Base-by-base conservation (phyloP, 2,329 filamentous ascomycete genomes). In the Geoglossum cookeanum region DNA sequence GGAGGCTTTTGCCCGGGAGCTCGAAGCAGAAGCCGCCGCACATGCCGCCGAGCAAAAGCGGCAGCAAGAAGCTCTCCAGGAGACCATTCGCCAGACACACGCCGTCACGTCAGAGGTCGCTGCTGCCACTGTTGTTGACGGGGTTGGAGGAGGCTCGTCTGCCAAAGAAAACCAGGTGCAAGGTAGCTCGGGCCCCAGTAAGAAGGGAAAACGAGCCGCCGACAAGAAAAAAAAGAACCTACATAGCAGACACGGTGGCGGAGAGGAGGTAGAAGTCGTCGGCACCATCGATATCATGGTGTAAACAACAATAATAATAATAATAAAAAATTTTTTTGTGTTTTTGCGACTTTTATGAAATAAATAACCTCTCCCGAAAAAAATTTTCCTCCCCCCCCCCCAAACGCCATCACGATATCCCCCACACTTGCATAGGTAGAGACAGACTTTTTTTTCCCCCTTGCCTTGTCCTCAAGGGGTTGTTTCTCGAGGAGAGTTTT, bases 41-140 rank as follows among this genome's bases (percentile, higher is more conserved):
- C 72, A 75, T 27, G 72, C 74, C 57, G 69, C 71, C 0, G 70
- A 72, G 63, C 67, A 71, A 63, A 70, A 75, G 64, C 73, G 71
- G 59, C 71, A 69, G 56, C 70, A 68, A 37, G 75, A 74, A 62
- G 74, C 17, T 8, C 30, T 37, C 8, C 39, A 59, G 15, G 56
- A 45, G 15, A 53, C 22, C 37, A n/a, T 53, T 51, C 55, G 49
- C 32, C 47, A 53, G 29, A 54, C 49, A 55, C 44, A 53, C 33
- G 45, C 45, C 22, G 39, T 30, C 22, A 47, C 15, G n/a, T 22
- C 55, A 13, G 56, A 33, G 9, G 45, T 17, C 11, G 11, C n/a
- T 27, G 35, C 52, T 39, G 35, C 35, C 11, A 22, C n/a, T 15
- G 35, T 33, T 39, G 35, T 22, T 15, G 56, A 48, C 37, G 44